Base-by-base conservation (phyloP, 345 rosid genomes). In the Odontarrhena argentea region DNA sequence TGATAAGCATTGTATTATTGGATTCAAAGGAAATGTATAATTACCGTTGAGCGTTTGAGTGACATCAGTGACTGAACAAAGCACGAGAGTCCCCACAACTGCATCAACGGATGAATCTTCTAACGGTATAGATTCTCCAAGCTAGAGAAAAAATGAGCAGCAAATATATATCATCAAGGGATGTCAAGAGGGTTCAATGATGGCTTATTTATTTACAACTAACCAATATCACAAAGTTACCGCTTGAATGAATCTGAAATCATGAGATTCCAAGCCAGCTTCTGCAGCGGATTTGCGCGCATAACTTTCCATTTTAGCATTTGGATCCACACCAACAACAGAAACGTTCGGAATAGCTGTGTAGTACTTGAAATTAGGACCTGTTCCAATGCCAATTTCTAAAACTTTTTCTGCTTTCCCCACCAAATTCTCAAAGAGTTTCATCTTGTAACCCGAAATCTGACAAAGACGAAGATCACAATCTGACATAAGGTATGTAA, bases 311-410 rank as follows among this genome's bases (percentile, higher is more conserved):
- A 90, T 86, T 62, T 85, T 85, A 66, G 60, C 54, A 52, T 84
- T 87, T 5, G 97, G 97, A 83, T 93, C 96, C 48, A 88, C 50
- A 24, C 92, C 97, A 8, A 85, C 56, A 69, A 89, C 89, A 57
- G 74, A 80, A 28, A 87, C 28, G 49, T 80, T 80, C 50, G 71
- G 64, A 55, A 63, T 74, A 60, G 32, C 15, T 2, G 87, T 80
- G 76, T 86, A 86, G 68, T 86, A 93, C 34, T 71, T 82, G 77
- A 93, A 84, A 66, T 93, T 87, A 1, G 98, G 96, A 55, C 92
- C 96, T 5, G 98, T 82, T 9, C 98, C 97, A 55, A 86, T 78
- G 6, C 97, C 98, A 65, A 92, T 80, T 84, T 92, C 96, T 79
- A 92, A 65, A 37, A 87, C 82, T 46, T 73, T 79, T 79, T 80